Evolutionary conservation across 345 rosid genomes (phyloP).

Genomic region (Erucastrum elatum): DNA sequence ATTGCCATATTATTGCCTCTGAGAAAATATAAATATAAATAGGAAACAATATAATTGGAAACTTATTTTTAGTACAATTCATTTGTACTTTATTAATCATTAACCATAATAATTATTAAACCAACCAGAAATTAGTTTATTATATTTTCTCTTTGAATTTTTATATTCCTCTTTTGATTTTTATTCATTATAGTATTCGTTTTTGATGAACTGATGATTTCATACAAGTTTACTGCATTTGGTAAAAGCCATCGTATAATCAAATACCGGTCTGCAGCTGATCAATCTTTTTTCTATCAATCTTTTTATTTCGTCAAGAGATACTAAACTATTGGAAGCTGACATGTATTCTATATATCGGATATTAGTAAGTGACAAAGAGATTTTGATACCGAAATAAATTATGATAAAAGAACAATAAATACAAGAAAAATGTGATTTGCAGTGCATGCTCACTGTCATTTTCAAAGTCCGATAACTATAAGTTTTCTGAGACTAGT

Average conservation of each 20-base stretch:
- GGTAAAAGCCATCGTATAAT: not conserved
- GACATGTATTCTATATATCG: not conserved
- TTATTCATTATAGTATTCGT: not conserved
- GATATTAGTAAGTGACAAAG: not conserved
- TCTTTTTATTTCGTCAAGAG: not conserved
- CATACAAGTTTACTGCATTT: not conserved
- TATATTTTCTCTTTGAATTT: too few species aligned
- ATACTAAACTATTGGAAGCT: not conserved
- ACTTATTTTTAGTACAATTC: too few species aligned
- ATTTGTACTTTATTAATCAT: too few species aligned
- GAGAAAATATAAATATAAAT: not conserved
- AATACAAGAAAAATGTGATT: not conserved
- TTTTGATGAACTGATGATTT: not conserved
- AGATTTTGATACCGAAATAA: not conserved
- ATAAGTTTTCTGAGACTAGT: not conserved
- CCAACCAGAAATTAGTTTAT: too few species aligned
- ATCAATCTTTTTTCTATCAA: too few species aligned
- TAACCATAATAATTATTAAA: too few species aligned
- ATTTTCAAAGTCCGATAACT: not conserved
- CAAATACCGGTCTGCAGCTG: not conserved
- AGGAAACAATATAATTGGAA: not conserved
- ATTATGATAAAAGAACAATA: not conserved
- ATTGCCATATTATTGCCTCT: not conserved
- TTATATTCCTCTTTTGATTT: too few species aligned
- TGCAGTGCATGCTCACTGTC: not conserved